Evolutionary conservation across 2,329 filamentous ascomycete species (phyloP).

Genomic region (Claviceps sp.): DNA sequence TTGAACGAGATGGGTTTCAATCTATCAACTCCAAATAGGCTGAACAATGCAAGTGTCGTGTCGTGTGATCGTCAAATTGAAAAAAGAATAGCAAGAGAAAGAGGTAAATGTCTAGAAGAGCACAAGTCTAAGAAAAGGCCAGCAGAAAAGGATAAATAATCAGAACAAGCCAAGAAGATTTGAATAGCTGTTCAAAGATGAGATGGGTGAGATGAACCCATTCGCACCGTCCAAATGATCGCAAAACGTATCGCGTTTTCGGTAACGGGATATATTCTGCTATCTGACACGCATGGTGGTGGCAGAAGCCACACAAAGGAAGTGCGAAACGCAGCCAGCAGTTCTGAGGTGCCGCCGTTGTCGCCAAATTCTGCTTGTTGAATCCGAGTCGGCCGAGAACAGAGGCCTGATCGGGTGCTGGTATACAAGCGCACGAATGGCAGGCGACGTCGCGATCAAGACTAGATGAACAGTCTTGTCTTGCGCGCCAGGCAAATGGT

Average conservation of each 20-base stretch:
- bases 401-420: not conserved
- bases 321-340: conserved; percentile 1
- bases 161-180: conserved; percentile 5
- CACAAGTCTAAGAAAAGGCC: conserved; percentile 24
- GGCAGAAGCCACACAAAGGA: conserved; percentile 1
- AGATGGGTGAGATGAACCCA: conserved; percentile 10
- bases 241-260: conserved; percentile 1
- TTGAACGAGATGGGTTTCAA: not conserved
- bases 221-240: conserved; percentile 12
- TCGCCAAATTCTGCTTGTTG: conserved; percentile 1
- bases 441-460: not conserved
- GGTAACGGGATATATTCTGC: conserved; percentile 8
- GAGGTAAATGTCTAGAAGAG: conserved; percentile 23
- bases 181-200: not conserved
- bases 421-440: not conserved
- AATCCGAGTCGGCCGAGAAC: conserved; percentile 1
- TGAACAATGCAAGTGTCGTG: conserved; percentile 9
- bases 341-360: conserved; percentile 3
- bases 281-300: conserved; percentile 11
- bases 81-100: conserved; percentile 11
- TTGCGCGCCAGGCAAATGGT: not conserved
- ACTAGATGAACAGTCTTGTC: not conserved
- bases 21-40: conserved; percentile 10
- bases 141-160: conserved; percentile 14
- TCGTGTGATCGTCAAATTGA: conserved; percentile 3